A percentile compares a stretch with the other conserved stretches of the same genome.
Evolutionary conservation across 1,139 yeast species (phyloP).

Genomic region (Sugiyamaella sp.): DNA sequence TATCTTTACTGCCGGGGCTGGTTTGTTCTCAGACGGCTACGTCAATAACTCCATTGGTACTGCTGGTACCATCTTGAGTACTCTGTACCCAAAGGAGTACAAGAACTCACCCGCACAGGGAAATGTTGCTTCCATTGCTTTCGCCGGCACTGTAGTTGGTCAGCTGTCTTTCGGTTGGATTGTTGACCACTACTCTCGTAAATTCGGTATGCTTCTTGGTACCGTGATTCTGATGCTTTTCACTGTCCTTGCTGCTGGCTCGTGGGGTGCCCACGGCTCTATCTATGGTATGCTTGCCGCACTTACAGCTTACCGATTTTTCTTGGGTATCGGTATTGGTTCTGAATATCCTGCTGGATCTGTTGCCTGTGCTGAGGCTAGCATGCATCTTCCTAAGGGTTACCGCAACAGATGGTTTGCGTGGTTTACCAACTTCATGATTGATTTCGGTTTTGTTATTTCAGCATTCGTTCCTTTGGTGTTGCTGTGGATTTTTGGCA

Average conservation of each 20-base stretch:
- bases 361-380: conserved; percentile 92
- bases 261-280: conserved; percentile 73
- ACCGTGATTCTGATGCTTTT: conserved; percentile 72
- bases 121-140: conserved; percentile 85
- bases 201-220: conserved; percentile 76
- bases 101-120: conserved; percentile 66
- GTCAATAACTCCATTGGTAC: conserved; percentile 82
- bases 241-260: conserved; percentile 76
- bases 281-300: conserved; percentile 77
- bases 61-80: conserved; percentile 66
- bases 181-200: conserved; percentile 78
- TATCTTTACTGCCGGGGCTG: conserved; percentile 86
- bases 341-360: conserved; percentile 95
- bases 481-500: conserved; percentile 77
- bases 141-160: conserved; percentile 91
- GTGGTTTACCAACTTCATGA: conserved; percentile 88
- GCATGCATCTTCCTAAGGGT: conserved; percentile 75
- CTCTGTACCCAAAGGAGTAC: conserved; percentile 66
- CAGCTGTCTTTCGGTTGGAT: conserved; percentile 77
- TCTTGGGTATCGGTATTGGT: conserved; percentile 75
- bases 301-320: conserved; percentile 79
- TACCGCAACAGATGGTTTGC: conserved; percentile 85
- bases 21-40: conserved; percentile 88
- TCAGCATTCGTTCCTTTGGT: conserved; percentile 87
- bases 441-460: conserved; percentile 83